Percentiles rank a stretch among this genome's conserved stretches.
Conservation (phyloP, 2,329 filamentous ascomycete species). For the Ilyonectria mors-panacis region DNA sequence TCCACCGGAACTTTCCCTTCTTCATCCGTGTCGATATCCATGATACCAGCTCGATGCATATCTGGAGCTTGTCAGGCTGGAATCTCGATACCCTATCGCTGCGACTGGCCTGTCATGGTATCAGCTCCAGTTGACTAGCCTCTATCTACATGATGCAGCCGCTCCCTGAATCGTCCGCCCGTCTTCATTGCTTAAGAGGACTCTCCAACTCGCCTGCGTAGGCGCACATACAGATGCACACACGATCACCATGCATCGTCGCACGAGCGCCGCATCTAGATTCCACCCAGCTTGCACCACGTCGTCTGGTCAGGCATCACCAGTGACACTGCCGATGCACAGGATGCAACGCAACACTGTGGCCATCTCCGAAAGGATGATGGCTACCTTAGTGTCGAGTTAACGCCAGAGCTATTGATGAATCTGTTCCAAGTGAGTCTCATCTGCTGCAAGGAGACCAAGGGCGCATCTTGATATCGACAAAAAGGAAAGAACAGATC, state of each 20-base stretch:
- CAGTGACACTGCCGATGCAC: conserved; percentile 33
- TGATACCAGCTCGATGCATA: not conserved
- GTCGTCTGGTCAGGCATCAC: conserved; percentile 32
- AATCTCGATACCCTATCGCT: not conserved
- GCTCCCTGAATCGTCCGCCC: not conserved
- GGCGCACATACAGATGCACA: conserved; percentile 8
- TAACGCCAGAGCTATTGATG: not conserved
- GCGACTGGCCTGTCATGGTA: not conserved
- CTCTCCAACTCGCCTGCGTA: not conserved
- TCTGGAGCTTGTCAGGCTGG: not conserved
- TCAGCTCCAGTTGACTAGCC: not conserved
- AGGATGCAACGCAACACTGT: not conserved
- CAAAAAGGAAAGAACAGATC: too few species aligned
- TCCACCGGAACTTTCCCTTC: not conserved
- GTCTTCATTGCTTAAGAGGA: not conserved
- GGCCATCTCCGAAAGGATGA: not conserved
- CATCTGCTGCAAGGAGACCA: not conserved
- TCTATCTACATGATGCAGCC: not conserved
- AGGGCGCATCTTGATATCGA: too few species aligned
- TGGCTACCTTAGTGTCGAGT: not conserved
- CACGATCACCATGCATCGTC: conserved; percentile 33
- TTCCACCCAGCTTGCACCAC: conserved; percentile 30
- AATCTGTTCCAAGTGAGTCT: not conserved
- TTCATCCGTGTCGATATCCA: not conserved
- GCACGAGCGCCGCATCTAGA: conserved; percentile 42